Evolutionary conservation across 192 early-diverging fungal species (phyloP).

Genomic region (Coemansia sp.): DNA sequence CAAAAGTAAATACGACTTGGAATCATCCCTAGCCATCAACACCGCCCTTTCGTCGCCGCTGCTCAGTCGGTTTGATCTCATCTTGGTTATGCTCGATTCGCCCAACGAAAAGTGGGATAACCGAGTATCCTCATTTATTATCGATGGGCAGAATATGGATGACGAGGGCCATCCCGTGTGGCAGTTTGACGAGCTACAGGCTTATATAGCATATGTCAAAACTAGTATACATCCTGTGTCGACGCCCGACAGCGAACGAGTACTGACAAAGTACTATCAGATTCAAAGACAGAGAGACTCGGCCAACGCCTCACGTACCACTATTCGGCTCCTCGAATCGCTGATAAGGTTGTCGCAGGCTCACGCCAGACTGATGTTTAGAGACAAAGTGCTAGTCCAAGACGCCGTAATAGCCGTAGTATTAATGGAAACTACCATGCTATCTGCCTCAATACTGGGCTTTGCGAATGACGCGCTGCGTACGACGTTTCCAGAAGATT

Average conservation of each 20-base stretch:
- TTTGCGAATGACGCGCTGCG: slow-evolving; percentile 57
- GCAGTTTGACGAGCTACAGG: slow-evolving; percentile 67
- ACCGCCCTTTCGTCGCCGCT: slow-evolving; percentile 67
- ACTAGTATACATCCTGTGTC: slow-evolving; percentile 58
- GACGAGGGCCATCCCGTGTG: slow-evolving; percentile 37
- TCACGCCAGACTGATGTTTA: slow-evolving; percentile 67
- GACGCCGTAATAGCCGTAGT: slow-evolving; percentile 67
- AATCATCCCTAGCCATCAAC: slow-evolving; percentile 65
- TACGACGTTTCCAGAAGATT: slow-evolving; percentile 62
- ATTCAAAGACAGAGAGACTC: slow-evolving; percentile 67
- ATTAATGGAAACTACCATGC: slow-evolving; percentile 66
- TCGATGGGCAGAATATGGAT: slow-evolving; percentile 12
- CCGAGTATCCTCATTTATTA: slow-evolving; percentile 59
- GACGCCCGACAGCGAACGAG: slow-evolving; percentile 63
- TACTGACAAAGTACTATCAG: slow-evolving; percentile 74
- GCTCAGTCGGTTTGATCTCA: slow-evolving; percentile 75
- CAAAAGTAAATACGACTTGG: slow-evolving; percentile 70
- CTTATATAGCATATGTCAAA: slow-evolving; percentile 69
- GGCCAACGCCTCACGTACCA: slow-evolving; percentile 71
- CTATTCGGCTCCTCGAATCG: slow-evolving; percentile 66
- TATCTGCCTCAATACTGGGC: slow-evolving; percentile 59
- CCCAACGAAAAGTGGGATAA: slow-evolving; percentile 69
- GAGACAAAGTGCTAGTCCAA: slow-evolving; percentile 57
- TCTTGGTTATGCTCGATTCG: slow-evolving; percentile 70
- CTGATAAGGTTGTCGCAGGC: slow-evolving; percentile 68